These are phyloP conservation scores for Pleurotus tuber-regium DNA, from an alignment of 768 basidiomycete genomes.

Conservation along the genomic window DNA sequence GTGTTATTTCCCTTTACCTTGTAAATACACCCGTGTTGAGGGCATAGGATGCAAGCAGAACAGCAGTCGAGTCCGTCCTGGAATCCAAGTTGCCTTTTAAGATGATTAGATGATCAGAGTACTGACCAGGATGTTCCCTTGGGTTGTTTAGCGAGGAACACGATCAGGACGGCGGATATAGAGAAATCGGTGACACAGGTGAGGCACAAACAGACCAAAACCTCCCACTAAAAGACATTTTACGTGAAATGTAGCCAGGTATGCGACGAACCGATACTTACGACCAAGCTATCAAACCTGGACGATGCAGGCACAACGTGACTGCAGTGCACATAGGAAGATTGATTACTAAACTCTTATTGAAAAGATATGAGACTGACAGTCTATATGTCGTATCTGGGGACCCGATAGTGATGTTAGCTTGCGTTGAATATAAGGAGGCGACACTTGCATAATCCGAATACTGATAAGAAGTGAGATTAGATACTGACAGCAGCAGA, in stretches of 20 bases:
- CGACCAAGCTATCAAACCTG: neutral
- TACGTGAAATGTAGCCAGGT: too few relatives aligned
- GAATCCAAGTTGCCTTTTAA: neutral
- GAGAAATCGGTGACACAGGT: conserved; percentile 3
- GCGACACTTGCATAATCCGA: neutral
- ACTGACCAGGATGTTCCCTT: conserved; percentile 5
- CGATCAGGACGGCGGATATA: neutral
- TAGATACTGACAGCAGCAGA: neutral
- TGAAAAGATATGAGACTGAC: neutral
- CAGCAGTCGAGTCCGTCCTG: conserved; percentile 6
- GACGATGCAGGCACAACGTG: neutral
- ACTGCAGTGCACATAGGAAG: neutral
- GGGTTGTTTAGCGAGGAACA: neutral
- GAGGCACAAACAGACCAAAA: neutral
- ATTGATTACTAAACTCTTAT: neutral
- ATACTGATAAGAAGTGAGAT: neutral
- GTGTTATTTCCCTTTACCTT: too few relatives aligned
- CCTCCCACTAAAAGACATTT: neutral
- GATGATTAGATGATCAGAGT: neutral
- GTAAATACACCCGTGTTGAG: conserved; percentile 4
- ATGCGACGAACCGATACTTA: neutral
- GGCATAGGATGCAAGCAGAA: conserved; percentile 5
- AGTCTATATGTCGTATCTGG: conserved; percentile 2
- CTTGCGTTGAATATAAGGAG: neutral
- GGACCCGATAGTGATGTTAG: neutral